phyloP scores from a whole-genome alignment of 2,329 filamentous ascomycete species.

The Colletotrichum musae region DNA sequence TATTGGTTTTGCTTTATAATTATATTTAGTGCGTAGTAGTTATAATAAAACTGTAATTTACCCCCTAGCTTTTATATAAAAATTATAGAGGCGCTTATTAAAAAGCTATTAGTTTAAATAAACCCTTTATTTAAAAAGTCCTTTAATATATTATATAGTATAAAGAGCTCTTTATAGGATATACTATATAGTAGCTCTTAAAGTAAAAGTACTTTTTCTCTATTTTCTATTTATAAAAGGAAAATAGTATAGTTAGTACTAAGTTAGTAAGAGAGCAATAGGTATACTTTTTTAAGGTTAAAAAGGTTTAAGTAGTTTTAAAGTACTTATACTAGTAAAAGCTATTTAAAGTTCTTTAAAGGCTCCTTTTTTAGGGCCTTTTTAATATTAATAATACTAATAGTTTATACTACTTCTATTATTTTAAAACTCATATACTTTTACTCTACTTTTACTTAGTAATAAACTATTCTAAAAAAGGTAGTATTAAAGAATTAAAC shows the following conservation, averaged over 20 bases:
- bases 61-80: neutral
- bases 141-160: neutral
- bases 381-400: neutral
- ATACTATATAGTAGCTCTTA: neutral
- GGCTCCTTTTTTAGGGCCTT: neutral
- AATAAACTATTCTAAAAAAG: constrained; percentile 33
- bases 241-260: neutral
- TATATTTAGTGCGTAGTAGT: neutral
- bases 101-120: constrained; percentile 2
- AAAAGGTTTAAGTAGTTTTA: neutral
- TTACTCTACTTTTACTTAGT: constrained; percentile 48
- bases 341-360: neutral
- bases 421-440: constrained; percentile 42
- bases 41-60: neutral
- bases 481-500: constrained; percentile 23
- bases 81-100: neutral
- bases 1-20: neutral
- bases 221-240: neutral
- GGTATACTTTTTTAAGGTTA: neutral
- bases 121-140: constrained; percentile 32
- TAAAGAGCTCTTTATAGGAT: neutral
- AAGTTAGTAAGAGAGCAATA: neutral
- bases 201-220: neutral
- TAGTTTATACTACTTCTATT: constrained; percentile 40
- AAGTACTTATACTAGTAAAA: neutral